phyloP scores from a whole-genome alignment of 768 basidiomycete genomes.

The Mycena kentingensis region DNA sequence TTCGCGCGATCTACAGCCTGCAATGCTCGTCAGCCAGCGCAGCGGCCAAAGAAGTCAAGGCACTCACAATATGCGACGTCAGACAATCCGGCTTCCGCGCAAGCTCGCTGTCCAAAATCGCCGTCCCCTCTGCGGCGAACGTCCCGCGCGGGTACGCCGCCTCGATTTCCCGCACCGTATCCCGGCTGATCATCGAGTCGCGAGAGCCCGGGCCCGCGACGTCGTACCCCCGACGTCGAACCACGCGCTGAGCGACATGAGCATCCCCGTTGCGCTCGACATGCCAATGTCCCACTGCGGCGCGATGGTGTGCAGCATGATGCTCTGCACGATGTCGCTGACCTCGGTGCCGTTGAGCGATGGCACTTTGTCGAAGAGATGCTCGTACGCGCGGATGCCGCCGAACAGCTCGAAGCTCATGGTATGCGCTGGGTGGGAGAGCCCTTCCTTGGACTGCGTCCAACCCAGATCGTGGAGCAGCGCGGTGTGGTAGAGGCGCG shows the following conservation, averaged over 20 bases:
- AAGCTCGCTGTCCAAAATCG: constrained; percentile 13
- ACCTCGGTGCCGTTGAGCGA: constrained; percentile 10
- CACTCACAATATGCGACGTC: too few species aligned
- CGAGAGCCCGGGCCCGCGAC: constrained; percentile 12
- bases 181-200: constrained; percentile 10
- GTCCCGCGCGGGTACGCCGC: constrained; percentile 19
- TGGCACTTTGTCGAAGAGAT: constrained; percentile 2
- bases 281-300: constrained; percentile 13
- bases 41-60: too few species aligned
- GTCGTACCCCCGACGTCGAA: constrained; percentile 23
- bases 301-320: constrained; percentile 23
- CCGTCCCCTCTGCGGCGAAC: constrained; percentile 8
- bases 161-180: constrained; percentile 25
- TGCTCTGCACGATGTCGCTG: constrained; percentile 25
- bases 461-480: constrained; percentile 11
- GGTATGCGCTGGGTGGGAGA: constrained; percentile 7
- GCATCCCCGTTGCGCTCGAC: constrained; percentile 19
- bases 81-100: constrained; percentile 21
- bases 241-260: constrained; percentile 17
- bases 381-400: constrained; percentile 14
- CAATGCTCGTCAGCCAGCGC: too few species aligned
- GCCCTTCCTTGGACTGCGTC: constrained; percentile 2
- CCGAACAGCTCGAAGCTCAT: constrained; percentile 15
- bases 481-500: constrained; percentile 13
- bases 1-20: too few species aligned